Conservation (phyloP, 2,329 filamentous ascomycete species). For the Phaeosphaeriaceae sp. region DNA sequence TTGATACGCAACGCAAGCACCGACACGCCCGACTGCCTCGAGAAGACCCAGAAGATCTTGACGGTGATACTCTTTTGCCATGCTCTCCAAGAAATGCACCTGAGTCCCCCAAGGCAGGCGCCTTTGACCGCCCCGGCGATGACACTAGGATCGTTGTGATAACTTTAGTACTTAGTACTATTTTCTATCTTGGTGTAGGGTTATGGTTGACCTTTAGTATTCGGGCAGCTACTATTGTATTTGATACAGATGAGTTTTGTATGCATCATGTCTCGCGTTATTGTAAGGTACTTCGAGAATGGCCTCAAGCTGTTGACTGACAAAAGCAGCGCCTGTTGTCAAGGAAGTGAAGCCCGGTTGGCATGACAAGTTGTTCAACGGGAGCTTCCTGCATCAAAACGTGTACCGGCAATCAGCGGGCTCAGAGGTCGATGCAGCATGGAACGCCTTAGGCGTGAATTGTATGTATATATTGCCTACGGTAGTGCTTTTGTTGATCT, state of each 20-base stretch:
- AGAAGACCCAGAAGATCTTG: constrained; percentile 14
- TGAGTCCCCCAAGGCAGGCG: not conserved
- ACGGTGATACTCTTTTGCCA: constrained; percentile 22
- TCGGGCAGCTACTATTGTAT: constrained; percentile 14
- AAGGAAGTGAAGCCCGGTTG: constrained; percentile 53
- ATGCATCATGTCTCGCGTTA: constrained; percentile 38
- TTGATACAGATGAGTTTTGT: constrained; percentile 32
- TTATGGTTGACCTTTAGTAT: constrained; percentile 23
- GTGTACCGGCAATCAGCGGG: constrained; percentile 58
- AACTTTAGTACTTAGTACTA: constrained; percentile 22
- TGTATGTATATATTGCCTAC: constrained; percentile 48
- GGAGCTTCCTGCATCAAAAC: constrained; percentile 62
- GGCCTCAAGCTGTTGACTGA: not conserved
- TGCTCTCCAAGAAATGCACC: constrained; percentile 6
- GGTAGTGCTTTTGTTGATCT: not conserved
- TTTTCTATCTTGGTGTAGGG: constrained; percentile 24
- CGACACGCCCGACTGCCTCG: constrained; percentile 15
- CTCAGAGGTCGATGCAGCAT: constrained; percentile 64
- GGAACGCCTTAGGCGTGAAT: constrained; percentile 59
- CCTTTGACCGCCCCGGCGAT: constrained; percentile 9
- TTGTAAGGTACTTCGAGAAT: constrained; percentile 23
- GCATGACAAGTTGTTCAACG: constrained; percentile 58
- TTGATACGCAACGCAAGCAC: constrained; percentile 13
- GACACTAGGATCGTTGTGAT: constrained; percentile 14
- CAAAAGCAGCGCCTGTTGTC: constrained; percentile 36